phyloP scores from a whole-genome alignment of 129 eudicot species.

The Flaveria linearis region DNA sequence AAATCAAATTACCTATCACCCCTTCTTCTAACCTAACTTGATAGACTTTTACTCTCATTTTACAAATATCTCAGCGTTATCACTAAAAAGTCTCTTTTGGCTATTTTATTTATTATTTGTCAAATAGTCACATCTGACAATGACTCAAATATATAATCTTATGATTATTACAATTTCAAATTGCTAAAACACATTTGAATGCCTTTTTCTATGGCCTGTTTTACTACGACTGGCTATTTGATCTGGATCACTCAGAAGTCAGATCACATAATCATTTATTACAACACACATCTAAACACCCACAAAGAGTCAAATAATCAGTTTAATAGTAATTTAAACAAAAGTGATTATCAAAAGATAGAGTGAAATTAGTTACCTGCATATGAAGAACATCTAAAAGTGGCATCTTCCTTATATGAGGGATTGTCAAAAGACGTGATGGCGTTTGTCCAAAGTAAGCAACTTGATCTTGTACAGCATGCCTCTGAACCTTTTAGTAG shows the following conservation, averaged over 20 bases:
- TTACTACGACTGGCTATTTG: neutral
- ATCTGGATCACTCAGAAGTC: neutral
- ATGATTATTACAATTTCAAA: neutral
- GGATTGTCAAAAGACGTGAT: slow-evolving; percentile 80
- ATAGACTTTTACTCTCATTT: neutral
- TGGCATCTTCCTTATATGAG: slow-evolving; percentile 83
- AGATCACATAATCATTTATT: neutral
- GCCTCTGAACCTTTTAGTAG: slow-evolving; percentile 62
- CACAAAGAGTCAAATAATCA: neutral
- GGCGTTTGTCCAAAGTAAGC: slow-evolving; percentile 95
- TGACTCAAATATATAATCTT: neutral
- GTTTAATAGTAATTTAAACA: neutral
- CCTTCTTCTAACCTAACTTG: neutral
- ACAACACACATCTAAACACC: neutral
- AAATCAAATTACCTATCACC: neutral
- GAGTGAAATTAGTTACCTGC: slow-evolving; percentile 53
- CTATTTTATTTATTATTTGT: neutral
- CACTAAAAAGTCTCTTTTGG: neutral
- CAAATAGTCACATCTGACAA: neutral
- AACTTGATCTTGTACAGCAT: slow-evolving; percentile 88
- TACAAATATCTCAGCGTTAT: neutral
- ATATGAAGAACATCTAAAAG: slow-evolving; percentile 83
- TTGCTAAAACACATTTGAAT: slow-evolving; percentile 2
- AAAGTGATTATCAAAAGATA: neutral
- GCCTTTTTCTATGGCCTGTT: neutral